Evolutionary conservation across 495 filamentous ascomycete species (phyloP), one percentile per base, ranked within the genome.

Genomic region (Podospora pseudoanserina): DNA sequence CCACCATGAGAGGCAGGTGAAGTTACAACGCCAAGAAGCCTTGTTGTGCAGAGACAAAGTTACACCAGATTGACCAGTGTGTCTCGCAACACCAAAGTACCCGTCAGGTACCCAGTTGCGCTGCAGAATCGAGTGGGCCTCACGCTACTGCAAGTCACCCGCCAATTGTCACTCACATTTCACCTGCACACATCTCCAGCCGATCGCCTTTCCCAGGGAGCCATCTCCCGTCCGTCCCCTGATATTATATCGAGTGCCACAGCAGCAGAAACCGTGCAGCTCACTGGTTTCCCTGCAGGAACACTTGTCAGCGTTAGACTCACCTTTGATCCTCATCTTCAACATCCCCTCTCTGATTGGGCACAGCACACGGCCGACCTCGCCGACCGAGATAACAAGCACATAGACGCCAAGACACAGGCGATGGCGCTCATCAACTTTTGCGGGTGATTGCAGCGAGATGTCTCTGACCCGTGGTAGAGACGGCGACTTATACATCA

Each of bases 41-140:
- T 49, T 49, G 15, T 49, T 49, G 39, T 49, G 39, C 39, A 49
- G 39, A 49, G 13, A 49, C 61, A 63, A 19, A 32, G 30, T 63
- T 63, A 63, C 61, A 63, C 61, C 18, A 63, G 61, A 63, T 49
- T 63, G 61, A 63, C 61, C 13, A 63, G 53, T 20, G 55, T 63
- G 61, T 63, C 19, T 63, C 32, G 61, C 27, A 63, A 19, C n/a
- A 34, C 5, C 61, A 44, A 18, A 61, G 30, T 44, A 63, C 34
- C 61, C 30, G 53, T 63, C 30, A 58, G 55, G 55, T 58, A 58
- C 55, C 55, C 55, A 1, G 39, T 16, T 49, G 39, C 39, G 39
- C 39, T 58, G 55, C 55, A 58, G 55, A 58, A 58, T 58, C 55
- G 55, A 58, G 55, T 11, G 55, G 55, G 23, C 59, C 34, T 28